phyloP scores from a whole-genome alignment of 2,329 filamentous ascomycete genomes.

The Diatrype stigma region DNA sequence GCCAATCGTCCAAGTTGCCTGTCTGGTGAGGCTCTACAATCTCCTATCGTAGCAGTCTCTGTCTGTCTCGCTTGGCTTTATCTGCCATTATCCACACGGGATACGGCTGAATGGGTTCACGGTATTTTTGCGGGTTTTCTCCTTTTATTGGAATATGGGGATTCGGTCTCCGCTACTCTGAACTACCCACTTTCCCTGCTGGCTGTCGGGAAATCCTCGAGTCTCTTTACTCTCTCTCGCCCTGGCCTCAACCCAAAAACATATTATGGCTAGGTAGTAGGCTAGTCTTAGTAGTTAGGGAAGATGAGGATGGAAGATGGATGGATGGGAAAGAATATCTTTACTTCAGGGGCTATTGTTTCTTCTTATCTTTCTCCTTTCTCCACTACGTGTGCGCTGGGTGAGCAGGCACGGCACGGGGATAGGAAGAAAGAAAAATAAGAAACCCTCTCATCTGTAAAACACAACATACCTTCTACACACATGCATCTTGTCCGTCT shows the following conservation, averaged over 20 bases:
- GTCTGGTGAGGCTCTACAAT: background rate
- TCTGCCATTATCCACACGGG: background rate
- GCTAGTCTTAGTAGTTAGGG: background rate
- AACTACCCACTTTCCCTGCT: no score
- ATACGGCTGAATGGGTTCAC: background rate
- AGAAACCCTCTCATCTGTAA: background rate
- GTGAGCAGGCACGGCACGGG: slow-evolving; percentile 5
- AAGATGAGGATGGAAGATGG: background rate
- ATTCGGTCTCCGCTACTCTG: background rate
- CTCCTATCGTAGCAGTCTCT: background rate
- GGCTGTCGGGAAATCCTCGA: no score
- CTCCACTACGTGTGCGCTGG: slow-evolving; percentile 1
- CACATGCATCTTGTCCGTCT: slow-evolving; percentile 1
- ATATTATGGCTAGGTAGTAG: background rate
- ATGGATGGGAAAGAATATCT: background rate
- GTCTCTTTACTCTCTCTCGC: no score
- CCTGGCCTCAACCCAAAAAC: background rate
- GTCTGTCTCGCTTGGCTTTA: background rate
- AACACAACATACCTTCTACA: background rate
- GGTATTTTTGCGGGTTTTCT: background rate
- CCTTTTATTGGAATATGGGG: background rate
- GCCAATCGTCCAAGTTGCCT: no score
- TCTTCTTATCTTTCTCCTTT: background rate
- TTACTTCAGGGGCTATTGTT: background rate
- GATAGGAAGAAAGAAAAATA: no score